A percentile compares a stretch with the other conserved stretches of the same genome.
These are phyloP conservation scores for Rhizopus delemar DNA, from an alignment of 371 early-diverging fungal species.

Conservation along the genomic window DNA sequence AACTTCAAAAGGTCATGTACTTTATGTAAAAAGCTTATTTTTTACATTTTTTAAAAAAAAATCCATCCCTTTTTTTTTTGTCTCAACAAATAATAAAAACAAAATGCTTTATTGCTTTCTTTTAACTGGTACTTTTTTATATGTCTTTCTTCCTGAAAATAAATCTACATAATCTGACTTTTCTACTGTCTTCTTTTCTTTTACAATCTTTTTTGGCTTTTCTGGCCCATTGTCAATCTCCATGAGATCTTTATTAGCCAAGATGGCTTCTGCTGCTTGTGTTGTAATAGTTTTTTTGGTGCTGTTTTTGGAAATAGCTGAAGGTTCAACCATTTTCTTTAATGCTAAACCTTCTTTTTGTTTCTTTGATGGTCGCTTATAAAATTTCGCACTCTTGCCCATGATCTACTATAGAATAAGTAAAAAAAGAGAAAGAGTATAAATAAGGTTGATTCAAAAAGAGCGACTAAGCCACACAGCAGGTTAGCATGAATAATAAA, in stretches of 20 bases:
- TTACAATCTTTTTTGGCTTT: conserved; percentile 11
- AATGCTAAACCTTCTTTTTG: conserved; percentile 54
- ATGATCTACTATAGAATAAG: conserved; percentile 21
- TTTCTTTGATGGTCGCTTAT: conserved; percentile 60
- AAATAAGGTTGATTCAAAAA: neutral
- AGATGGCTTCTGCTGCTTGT: conserved; percentile 4
- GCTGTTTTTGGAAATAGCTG: conserved; percentile 25
- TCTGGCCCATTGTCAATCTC: conserved; percentile 26
- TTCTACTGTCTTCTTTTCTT: conserved; percentile 21
- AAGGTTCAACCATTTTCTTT: conserved; percentile 29
- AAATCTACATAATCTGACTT: conserved; percentile 52
- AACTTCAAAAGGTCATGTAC: conserved; percentile 29
- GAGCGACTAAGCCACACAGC: conserved; percentile 7
- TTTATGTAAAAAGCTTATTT: conserved; percentile 21
- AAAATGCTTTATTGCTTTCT: conserved; percentile 23
- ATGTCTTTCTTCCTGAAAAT: conserved; percentile 49
- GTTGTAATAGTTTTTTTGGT: conserved; percentile 12
- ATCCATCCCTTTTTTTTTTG: neutral
- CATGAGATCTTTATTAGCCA: conserved; percentile 15
- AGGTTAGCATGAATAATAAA: too few species aligned
- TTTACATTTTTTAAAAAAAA: neutral
- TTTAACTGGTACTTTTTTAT: conserved; percentile 38
- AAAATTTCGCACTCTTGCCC: conserved; percentile 66
- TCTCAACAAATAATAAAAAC: neutral
- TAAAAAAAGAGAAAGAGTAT: neutral